These are phyloP conservation scores for Asclepias syriaca DNA, from an alignment of 257 asterid species.

Conservation along the genomic window DNA sequence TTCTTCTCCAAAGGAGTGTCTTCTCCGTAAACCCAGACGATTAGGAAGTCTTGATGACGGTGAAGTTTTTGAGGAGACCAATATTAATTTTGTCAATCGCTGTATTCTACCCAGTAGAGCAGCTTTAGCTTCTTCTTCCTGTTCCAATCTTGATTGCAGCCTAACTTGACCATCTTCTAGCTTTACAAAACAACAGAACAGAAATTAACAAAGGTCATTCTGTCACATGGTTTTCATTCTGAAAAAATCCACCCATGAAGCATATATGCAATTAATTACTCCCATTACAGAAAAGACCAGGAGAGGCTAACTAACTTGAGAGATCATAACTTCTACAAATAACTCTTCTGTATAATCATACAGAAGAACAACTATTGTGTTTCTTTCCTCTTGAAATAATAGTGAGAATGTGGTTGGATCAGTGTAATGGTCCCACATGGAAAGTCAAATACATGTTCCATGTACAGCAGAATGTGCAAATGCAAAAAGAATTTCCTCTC, in stretches of 20 bases:
- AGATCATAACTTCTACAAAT: neutral
- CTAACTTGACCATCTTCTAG: constrained; percentile 99
- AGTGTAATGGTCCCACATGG: neutral
- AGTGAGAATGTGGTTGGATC: neutral
- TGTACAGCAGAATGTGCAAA: neutral
- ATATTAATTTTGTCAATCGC: constrained; percentile 86
- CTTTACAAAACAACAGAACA: constrained; percentile 47
- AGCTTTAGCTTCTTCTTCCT: constrained; percentile 99
- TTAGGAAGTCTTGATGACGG: constrained; percentile 73
- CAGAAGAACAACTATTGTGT: neutral
- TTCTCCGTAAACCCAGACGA: constrained; percentile 69
- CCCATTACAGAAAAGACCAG: neutral
- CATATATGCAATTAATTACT: neutral
- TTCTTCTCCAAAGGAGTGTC: constrained; percentile 99
- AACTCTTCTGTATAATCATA: neutral
- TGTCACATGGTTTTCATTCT: neutral
- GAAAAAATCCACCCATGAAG: neutral
- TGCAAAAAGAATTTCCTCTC: neutral
- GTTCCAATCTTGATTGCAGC: constrained; percentile 95
- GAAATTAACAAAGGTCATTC: constrained; percentile 11
- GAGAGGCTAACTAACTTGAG: neutral
- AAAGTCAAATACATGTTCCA: neutral
- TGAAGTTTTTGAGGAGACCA: constrained; percentile 86
- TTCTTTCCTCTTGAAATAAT: neutral
- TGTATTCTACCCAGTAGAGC: constrained; percentile 96